Conservation (phyloP, 768 basidiomycete species). For the Pholiota conissans region DNA sequence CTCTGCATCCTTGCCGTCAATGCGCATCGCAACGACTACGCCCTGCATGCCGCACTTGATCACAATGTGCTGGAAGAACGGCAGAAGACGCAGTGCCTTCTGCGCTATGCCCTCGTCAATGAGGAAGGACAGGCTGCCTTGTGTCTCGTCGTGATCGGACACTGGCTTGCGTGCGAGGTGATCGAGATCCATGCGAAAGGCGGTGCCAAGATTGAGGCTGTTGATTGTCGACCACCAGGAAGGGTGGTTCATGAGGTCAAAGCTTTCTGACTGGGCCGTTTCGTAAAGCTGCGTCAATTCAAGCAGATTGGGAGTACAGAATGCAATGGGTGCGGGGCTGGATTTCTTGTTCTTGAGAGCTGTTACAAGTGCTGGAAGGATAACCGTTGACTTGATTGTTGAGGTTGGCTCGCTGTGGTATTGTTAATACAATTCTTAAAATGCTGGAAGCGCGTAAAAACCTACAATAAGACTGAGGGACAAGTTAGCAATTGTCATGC, state of each 20-base stretch:
- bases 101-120: constrained; percentile 71
- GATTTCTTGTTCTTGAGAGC: constrained; percentile 25
- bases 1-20: constrained; percentile 38
- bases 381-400: constrained; percentile 69
- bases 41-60: constrained; percentile 83
- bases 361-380: constrained; percentile 62
- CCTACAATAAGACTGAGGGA: constrained; percentile 73
- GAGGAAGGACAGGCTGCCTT: constrained; percentile 57
- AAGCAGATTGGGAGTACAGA: constrained; percentile 81
- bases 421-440: constrained; percentile 5
- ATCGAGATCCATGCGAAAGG: constrained; percentile 67
- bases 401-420: constrained; percentile 86
- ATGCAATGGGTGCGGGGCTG: constrained; percentile 53
- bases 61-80: constrained; percentile 81
- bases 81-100: constrained; percentile 80
- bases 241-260: constrained; percentile 51
- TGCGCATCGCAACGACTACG: constrained; percentile 61
- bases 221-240: constrained; percentile 70
- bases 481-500: neutral
- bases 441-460: neutral
- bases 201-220: constrained; percentile 60
- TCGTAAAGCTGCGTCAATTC: constrained; percentile 70
- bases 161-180: constrained; percentile 51
- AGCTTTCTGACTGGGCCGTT: constrained; percentile 41
- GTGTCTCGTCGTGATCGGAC: constrained; percentile 36